Evolutionary conservation across 805 yeast species (phyloP), one percentile per base, ranked within the genome.

Genomic region (Phaffomyces antillensis): DNA sequence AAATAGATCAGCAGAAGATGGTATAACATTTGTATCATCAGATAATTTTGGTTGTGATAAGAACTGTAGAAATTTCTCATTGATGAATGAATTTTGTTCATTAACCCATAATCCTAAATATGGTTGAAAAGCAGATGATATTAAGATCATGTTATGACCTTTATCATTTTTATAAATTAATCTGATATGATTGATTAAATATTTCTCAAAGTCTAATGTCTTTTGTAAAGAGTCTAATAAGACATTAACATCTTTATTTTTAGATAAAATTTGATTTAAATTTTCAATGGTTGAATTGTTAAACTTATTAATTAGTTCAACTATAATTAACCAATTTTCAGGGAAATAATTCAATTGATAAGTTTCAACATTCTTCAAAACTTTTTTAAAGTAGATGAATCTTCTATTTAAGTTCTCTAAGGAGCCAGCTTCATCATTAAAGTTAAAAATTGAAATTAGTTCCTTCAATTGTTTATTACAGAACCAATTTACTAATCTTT

Each of bases 351-450:
- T 53, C 1, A 70, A 58, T 52, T 75, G 78, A 30, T 71, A 72
- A 1, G 76, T 61, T 47, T 79, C 81, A 52, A 81, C 78, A 34
- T 73, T 71, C 43, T 73, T 74, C 47, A 91, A 65, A 1, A 86
- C 74, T 52, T 85, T 81, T 52, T 83, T 81, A 64, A 87, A 86
- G 61, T 84, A 91, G 30, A 89, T 76, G 61, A 79, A 93, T 40
- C 99, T 70, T 52, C 97, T 70, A 28, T 79, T 74, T 42, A 93
- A 65, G 62, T 93, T 93, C 47, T 93, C 99, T 48, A 93, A 66
- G 6, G 95, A 83, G 1, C 97, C 97, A 0, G 99, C 99, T 64
- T 93, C 99, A 54, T 89, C 97, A 13, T 79, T 72, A 10, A 81
- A 71, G 43, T 79, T 75, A 65, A 93, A 93, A 11, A 93, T 87